Conservation (phyloP, 192 early-diverging fungal genomes). For the Coemansia sp. region DNA sequence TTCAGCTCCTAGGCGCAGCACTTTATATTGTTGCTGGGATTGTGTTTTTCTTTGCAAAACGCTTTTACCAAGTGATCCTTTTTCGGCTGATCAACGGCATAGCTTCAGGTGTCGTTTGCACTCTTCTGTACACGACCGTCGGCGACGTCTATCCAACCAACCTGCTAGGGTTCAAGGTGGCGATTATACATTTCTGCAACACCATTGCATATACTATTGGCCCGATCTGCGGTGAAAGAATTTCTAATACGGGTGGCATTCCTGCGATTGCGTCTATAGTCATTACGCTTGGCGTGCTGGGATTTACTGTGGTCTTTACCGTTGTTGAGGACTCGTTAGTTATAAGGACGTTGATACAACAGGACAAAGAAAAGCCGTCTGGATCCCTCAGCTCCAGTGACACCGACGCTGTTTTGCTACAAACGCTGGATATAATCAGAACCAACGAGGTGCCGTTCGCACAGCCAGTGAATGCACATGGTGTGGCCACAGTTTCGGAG, state of each 20-base stretch:
- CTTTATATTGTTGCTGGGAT: slow-evolving; percentile 23
- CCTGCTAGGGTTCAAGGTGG: slow-evolving; percentile 40
- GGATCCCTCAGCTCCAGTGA: too few species aligned
- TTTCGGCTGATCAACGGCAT: slow-evolving; percentile 39
- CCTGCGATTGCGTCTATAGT: slow-evolving; percentile 25
- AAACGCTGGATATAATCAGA: too few species aligned
- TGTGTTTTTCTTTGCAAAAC: slow-evolving; percentile 26
- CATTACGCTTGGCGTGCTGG: slow-evolving; percentile 24
- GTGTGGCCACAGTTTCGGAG: too few species aligned
- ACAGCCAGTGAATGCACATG: too few species aligned
- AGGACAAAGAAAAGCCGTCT: too few species aligned
- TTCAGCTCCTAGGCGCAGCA: slow-evolving; percentile 23
- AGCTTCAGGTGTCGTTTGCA: slow-evolving; percentile 32
- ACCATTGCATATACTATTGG: slow-evolving; percentile 45
- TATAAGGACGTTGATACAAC: too few species aligned
- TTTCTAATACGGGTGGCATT: slow-evolving; percentile 24
- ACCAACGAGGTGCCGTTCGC: too few species aligned
- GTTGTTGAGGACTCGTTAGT: too few species aligned
- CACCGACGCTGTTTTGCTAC: too few species aligned
- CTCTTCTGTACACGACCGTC: slow-evolving; percentile 35
- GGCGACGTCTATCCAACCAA: slow-evolving; percentile 41
- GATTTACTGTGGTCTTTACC: too few species aligned
- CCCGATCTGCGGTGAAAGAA: slow-evolving; percentile 30
- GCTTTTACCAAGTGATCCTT: slow-evolving; percentile 36
- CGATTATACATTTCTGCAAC: slow-evolving; percentile 38